A percentile compares a stretch with the other conserved stretches of the same genome.
Evolutionary conservation across 2,329 filamentous ascomycete species (phyloP).

Genomic region (Paecilomyces variotii): DNA sequence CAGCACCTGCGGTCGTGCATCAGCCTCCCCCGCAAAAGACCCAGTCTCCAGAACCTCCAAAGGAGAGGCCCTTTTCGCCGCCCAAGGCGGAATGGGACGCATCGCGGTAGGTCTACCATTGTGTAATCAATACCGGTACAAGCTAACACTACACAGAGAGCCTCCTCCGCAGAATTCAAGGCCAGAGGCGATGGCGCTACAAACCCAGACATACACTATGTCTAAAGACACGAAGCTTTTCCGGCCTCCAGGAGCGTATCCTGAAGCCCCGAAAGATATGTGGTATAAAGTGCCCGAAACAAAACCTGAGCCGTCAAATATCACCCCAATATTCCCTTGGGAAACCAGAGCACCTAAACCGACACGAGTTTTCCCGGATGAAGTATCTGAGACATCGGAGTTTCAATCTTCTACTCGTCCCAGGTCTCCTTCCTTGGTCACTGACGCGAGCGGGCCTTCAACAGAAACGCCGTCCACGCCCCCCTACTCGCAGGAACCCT

Average conservation of each 20-base stretch:
- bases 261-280: conserved; percentile 79
- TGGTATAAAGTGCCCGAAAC: conserved; percentile 68
- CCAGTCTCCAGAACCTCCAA: conserved; percentile 12
- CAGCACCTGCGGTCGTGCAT: conserved; percentile 37
- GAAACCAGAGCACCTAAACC: conserved; percentile 59
- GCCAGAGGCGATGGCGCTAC: conserved; percentile 81
- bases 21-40: conserved; percentile 35
- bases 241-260: conserved; percentile 66
- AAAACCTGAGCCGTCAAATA: conserved; percentile 50
- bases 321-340: conserved; percentile 82
- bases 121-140: background rate
- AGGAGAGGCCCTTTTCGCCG: conserved; percentile 46
- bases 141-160: conserved; percentile 42
- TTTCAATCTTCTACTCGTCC: background rate
- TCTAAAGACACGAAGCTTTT: conserved; percentile 68
- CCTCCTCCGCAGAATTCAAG: conserved; percentile 56
- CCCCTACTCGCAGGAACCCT: conserved; percentile 33
- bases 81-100: conserved; percentile 56
- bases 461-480: conserved; percentile 8
- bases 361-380: conserved; percentile 40
- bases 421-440: background rate
- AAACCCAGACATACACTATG: conserved; percentile 72
- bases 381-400: conserved; percentile 8
- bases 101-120: conserved; percentile 41
- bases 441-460: background rate